These are phyloP conservation scores for Berberis thunbergii DNA, from an alignment of 164 flowering plant genomes.

Conservation along the genomic window DNA sequence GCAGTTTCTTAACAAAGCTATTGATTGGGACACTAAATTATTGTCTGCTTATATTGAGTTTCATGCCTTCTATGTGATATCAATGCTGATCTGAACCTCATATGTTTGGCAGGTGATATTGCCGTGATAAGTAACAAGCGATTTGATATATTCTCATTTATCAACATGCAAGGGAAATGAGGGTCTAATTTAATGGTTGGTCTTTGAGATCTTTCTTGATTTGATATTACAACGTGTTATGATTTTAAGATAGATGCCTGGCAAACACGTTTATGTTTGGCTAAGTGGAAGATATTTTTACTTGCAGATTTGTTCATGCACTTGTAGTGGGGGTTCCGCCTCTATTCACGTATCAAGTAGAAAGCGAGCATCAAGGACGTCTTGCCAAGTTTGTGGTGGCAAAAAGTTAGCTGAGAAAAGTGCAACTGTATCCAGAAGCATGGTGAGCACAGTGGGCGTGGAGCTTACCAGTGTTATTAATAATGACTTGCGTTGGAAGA, in stretches of 20 bases:
- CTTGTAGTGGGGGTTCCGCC: conserved; percentile 20
- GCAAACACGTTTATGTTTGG: background rate
- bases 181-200: conserved; percentile 24
- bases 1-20: conserved; percentile 9
- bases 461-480: conserved; percentile 23
- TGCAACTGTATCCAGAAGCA: conserved; percentile 16
- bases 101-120: conserved; percentile 8
- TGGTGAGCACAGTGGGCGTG: conserved; percentile 28
- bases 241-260: background rate
- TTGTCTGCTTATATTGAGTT: background rate
- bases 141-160: background rate
- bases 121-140: background rate
- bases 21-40: background rate
- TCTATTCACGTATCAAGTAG: conserved; percentile 14
- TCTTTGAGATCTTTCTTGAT: background rate
- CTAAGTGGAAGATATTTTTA: conserved; percentile 1
- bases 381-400: conserved; percentile 26
- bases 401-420: conserved; percentile 21
- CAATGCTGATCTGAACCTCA: conserved; percentile 4
- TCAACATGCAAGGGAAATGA: conserved; percentile 8
- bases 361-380: conserved; percentile 7
- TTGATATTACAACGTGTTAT: background rate
- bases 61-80: background rate
- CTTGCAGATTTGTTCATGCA: conserved; percentile 26
- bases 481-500: conserved; percentile 28